Conservation (phyloP, 208 protist genomes). For the Leishmania guyanensis region DNA sequence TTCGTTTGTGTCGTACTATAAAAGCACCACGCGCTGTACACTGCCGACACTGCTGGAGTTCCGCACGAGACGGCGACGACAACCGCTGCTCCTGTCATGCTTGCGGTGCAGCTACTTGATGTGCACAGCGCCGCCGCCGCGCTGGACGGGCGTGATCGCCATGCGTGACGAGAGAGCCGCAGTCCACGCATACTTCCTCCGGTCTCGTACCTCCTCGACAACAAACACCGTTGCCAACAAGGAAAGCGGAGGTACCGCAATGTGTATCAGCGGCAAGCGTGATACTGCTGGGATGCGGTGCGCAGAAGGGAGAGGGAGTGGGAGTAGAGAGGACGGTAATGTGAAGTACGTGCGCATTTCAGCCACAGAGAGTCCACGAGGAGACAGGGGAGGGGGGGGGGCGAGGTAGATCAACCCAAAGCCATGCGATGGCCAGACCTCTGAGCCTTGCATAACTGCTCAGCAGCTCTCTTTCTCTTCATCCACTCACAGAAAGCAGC, state of each 20-base stretch:
- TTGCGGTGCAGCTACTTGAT: background rate
- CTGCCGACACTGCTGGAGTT: background rate
- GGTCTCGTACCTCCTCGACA: background rate
- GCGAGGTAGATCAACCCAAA: background rate
- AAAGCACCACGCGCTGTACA: background rate
- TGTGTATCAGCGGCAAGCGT: background rate
- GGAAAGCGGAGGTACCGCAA: background rate
- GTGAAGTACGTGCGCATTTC: background rate
- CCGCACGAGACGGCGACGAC: background rate
- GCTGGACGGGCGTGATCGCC: background rate
- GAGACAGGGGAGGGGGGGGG: background rate
- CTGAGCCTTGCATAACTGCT: background rate
- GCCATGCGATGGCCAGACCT: background rate
- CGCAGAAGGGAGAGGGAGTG: background rate
- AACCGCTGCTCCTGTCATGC: background rate
- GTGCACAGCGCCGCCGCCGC: background rate
- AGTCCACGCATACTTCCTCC: background rate
- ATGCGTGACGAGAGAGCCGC: background rate
- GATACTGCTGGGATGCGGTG: slow-evolving; percentile 1
- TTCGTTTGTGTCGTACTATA: background rate
- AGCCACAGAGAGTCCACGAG: background rate
- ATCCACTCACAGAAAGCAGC: background rate
- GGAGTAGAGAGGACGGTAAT: background rate
- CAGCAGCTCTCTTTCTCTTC: background rate
- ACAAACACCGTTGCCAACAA: background rate